These are phyloP conservation scores for Epichloe uncinata DNA, from an alignment of 2,329 filamentous ascomycete species.

Conservation along the genomic window DNA sequence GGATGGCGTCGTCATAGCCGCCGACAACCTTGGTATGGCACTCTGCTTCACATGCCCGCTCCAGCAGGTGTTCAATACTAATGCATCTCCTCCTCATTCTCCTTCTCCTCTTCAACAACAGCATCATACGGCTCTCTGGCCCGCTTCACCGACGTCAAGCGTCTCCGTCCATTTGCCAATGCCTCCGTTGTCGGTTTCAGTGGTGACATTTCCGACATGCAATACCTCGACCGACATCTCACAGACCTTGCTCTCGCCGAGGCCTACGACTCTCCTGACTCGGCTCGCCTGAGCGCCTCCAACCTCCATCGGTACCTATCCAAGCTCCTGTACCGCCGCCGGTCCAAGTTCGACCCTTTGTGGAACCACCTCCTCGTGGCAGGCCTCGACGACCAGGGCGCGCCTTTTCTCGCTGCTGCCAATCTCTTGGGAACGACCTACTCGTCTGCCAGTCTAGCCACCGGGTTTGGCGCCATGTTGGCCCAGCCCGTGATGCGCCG, in stretches of 20 bases:
- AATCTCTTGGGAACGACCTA: constrained; percentile 92
- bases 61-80: neutral
- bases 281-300: constrained; percentile 59
- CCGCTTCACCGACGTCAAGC: constrained; percentile 93
- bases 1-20: constrained; percentile 89
- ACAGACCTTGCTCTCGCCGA: constrained; percentile 77
- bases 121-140: constrained; percentile 96
- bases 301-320: constrained; percentile 94
- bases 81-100: neutral
- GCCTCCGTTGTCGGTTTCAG: constrained; percentile 83
- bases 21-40: constrained; percentile 76
- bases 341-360: constrained; percentile 89
- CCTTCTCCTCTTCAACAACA: constrained; percentile 27
- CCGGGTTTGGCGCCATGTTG: constrained; percentile 85
- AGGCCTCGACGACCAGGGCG: constrained; percentile 64
- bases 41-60: neutral
- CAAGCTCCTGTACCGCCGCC: constrained; percentile 91
- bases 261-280: constrained; percentile 50
- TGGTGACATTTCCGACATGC: constrained; percentile 98
- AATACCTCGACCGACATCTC: constrained; percentile 89
- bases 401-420: constrained; percentile 82
- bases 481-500: constrained; percentile 84
- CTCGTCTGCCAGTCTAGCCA: constrained; percentile 74
- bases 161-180: constrained; percentile 77
- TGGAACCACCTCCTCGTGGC: constrained; percentile 95